These are phyloP conservation scores for Lonicera japonica DNA, from an alignment of 129 eudicot species.

Conservation along the genomic window DNA sequence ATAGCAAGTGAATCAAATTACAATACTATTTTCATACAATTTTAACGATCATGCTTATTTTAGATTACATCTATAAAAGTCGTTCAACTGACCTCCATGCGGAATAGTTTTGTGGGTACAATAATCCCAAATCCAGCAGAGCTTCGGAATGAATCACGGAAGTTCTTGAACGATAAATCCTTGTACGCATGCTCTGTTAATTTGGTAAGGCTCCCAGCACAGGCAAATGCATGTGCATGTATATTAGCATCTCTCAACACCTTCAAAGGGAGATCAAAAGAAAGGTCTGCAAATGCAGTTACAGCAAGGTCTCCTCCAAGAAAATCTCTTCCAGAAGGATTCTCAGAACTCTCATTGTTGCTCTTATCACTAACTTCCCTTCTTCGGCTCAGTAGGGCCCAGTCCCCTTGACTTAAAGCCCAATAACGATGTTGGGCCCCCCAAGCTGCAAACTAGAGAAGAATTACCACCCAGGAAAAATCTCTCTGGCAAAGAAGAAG, in stretches of 20 bases:
- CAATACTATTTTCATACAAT: no score
- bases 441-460: slow-evolving; percentile 82
- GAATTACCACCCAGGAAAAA: slow-evolving; percentile 81
- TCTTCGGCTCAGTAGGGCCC: slow-evolving; percentile 71
- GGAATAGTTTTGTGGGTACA: slow-evolving; percentile 75
- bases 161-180: slow-evolving; percentile 45
- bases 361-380: slow-evolving; percentile 32
- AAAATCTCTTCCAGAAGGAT: slow-evolving; percentile 41
- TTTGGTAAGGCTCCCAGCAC: slow-evolving; percentile 65
- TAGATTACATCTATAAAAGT: no score
- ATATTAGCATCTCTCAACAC: slow-evolving; percentile 68
- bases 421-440: slow-evolving; percentile 62
- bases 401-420: slow-evolving; percentile 72
- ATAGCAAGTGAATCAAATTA: no score
- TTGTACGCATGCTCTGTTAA: slow-evolving; percentile 51
- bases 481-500: slow-evolving; percentile 65
- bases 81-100: slow-evolving; percentile 90
- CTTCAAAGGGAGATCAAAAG: slow-evolving; percentile 82
- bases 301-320: slow-evolving; percentile 92
- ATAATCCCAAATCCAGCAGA: slow-evolving; percentile 73
- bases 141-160: slow-evolving; percentile 57
- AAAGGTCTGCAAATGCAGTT: slow-evolving; percentile 83
- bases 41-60: no score
- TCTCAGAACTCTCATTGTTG: slow-evolving; percentile 24
- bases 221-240: slow-evolving; percentile 80